Percentiles rank a stretch among this genome's conserved stretches.
phyloP scores from a whole-genome alignment of 2,329 filamentous ascomycete species.

The Pyrenophora graminea region DNA sequence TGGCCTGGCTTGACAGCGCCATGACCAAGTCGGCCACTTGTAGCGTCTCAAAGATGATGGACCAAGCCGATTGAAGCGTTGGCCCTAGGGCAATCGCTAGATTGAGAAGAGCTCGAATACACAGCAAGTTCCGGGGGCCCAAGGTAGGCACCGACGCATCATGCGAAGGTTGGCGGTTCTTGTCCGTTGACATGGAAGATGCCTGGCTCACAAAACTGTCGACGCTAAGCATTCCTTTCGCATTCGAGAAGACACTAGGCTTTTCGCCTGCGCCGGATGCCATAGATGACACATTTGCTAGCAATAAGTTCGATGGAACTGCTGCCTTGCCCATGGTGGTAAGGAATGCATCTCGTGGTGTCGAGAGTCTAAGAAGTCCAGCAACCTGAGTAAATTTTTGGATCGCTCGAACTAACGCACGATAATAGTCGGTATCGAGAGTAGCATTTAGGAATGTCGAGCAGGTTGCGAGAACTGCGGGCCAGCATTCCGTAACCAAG shows the following conservation, averaged over 20 bases:
- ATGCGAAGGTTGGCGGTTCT: slow-evolving; percentile 62
- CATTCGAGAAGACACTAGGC: slow-evolving; percentile 68
- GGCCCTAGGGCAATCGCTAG: slow-evolving; percentile 92
- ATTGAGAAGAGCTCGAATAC: slow-evolving; percentile 88
- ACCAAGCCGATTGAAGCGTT: slow-evolving; percentile 82
- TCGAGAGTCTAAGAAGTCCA: slow-evolving; percentile 79
- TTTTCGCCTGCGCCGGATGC: slow-evolving; percentile 55
- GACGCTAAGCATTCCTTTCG: slow-evolving; percentile 72
- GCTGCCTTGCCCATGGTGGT: slow-evolving; percentile 93
- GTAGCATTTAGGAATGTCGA: slow-evolving; percentile 94
- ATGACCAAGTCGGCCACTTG: slow-evolving; percentile 92
- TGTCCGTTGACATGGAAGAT: slow-evolving; percentile 59
- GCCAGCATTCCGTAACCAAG: slow-evolving; percentile 93
- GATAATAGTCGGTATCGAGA: slow-evolving; percentile 91
- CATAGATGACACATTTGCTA: slow-evolving; percentile 45
- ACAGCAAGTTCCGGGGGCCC: slow-evolving; percentile 87
- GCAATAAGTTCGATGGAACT: slow-evolving; percentile 74
- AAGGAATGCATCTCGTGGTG: slow-evolving; percentile 89
- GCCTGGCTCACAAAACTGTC: slow-evolving; percentile 68
- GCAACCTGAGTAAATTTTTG: slow-evolving; percentile 96
- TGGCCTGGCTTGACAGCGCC: slow-evolving; percentile 47
- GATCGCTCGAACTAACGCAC: slow-evolving; percentile 86
- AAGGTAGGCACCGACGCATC: slow-evolving; percentile 58
- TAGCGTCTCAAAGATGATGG: slow-evolving; percentile 86
- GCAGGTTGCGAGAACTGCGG: slow-evolving; percentile 88